Base-by-base conservation (phyloP, 1,284 basidiomycete species). In the Ganoderma resinaceum region DNA sequence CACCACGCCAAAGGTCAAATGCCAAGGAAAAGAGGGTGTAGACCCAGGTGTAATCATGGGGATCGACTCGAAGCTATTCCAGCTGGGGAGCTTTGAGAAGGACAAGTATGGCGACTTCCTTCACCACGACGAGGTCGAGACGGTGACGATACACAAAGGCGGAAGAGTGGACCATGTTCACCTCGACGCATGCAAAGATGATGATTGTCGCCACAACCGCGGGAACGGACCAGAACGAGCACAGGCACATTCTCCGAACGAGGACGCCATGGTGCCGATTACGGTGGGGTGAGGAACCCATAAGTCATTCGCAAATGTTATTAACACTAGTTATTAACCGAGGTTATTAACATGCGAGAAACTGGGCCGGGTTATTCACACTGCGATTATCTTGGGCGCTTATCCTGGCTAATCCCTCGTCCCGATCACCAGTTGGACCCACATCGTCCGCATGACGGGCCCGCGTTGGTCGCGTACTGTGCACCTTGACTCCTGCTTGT, bases 81-180 rank as follows among this genome's bases (percentile, higher is more conserved):
- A 79, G 53, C 69, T 72, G n/a, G 68, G 66, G 6, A 80, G 84
- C 63, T 72, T 74, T 55, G 76, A 77, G 7, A 52, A 71, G 7
- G 53, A 71, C 59, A 72, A 77, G 6, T 53, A 70, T 59, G 72
- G 77, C 23, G 80, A 80, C 55, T 73, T 72, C 46, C 71, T 72
- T 43, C 91, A 91, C 78, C 89, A 92, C 69, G 90, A 95, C 69
- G 95, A 97, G 80, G 93, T 97, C 12, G 90, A 96, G 80, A 94
- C 91, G 4, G 78, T 90, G 68, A 91, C 89, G 1, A 77, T 95
- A 14, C 85, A 83, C 76, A 80, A 79, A 67, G 89, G 87, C 26
- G 78, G 66, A 37, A 79, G 83, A 61, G 74, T 77, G 4, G 77
- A 29, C 18, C 43, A 46, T 55, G 71, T 67, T 0, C 69, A 74